Base-by-base conservation (phyloP, 2,329 filamentous ascomycete genomes). In the Curvularia lunata region DNA sequence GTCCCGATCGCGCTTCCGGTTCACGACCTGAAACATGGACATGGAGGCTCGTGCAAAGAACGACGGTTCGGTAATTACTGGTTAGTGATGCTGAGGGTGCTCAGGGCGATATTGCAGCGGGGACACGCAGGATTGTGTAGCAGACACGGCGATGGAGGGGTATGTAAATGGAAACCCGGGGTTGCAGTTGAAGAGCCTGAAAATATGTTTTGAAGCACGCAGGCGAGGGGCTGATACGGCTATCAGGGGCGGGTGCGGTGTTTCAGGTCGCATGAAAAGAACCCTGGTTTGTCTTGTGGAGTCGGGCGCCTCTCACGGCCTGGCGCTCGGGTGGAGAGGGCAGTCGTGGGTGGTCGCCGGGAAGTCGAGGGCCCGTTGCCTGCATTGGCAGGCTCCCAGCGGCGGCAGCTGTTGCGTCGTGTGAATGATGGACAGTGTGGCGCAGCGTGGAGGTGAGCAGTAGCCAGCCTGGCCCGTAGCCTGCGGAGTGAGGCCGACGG, bases 181-280 rank as follows among this genome's bases (percentile, higher is more conserved):
- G 52, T 43, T 49, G 62, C 48, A 51, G 52, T 58, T 42, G 57
- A 54, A 63, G 56, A 62, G 63, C 61, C 54, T 40, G 58, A 58
- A 66, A 67, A 68, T 69, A 64, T 68, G 67, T 69, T 72, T 71
- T 70, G 69, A 71, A 63, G 61, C 68, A 66, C 62, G 50, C 50
- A 27, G 63, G 61, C 63, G 63, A 66, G 68, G 58, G 58, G 47
- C 57, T 28, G 55, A 60, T 62, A 49, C 56, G 62, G 52, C 58
- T 59, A 66, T 68, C 69, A 74, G 73, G 73, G 72, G 72, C 66
- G 68, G 64, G 59, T 62, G 66, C 65, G 63, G 50, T 63, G 73
- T 75, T 75, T 75, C 72, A 74, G 68, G 65, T 67, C 59, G 67
- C 65, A 69, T 67, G 59, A 66, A 64, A 61, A 51, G 54, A 58